These are phyloP conservation scores for Dendrothele bispora DNA, from an alignment of 768 basidiomycete species.

Conservation along the genomic window DNA sequence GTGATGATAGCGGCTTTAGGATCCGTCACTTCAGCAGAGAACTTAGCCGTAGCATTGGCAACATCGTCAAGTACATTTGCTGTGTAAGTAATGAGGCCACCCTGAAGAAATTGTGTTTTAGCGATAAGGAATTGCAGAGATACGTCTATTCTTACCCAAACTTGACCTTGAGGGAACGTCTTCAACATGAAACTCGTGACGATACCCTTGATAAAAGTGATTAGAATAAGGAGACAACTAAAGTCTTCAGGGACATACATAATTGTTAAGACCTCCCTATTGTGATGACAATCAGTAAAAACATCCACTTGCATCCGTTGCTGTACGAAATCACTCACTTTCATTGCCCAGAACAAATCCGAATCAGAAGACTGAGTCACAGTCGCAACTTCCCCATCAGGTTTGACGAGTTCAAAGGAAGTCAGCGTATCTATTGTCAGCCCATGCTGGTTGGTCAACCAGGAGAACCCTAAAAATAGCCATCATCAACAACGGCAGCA, in stretches of 20 bases:
- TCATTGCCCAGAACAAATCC: slow-evolving; percentile 46
- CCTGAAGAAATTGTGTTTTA: slow-evolving; percentile 29
- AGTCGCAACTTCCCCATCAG: slow-evolving; percentile 34
- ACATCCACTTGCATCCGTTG: not conserved
- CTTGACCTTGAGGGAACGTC: slow-evolving; percentile 51
- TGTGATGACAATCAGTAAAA: not conserved
- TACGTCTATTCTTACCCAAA: slow-evolving; percentile 48
- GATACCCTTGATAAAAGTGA: slow-evolving; percentile 41
- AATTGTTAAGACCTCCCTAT: slow-evolving; percentile 66
- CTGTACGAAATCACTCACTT: slow-evolving; percentile 22
- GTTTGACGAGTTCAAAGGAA: slow-evolving; percentile 39
- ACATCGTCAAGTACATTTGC: slow-evolving; percentile 17
- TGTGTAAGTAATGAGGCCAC: slow-evolving; percentile 42
- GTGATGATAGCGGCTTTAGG: slow-evolving; percentile 52
- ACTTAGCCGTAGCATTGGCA: slow-evolving; percentile 38
- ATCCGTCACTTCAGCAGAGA: slow-evolving; percentile 41
- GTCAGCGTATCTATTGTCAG: slow-evolving; percentile 39
- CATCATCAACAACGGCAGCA: not conserved
- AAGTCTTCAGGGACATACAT: slow-evolving; percentile 36
- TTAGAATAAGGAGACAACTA: slow-evolving; percentile 6
- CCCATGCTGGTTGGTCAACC: slow-evolving; percentile 43
- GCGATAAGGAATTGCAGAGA: not conserved
- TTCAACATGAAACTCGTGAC: slow-evolving; percentile 59
- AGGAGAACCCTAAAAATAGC: slow-evolving; percentile 40
- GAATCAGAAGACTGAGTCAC: slow-evolving; percentile 32